Base-by-base conservation (phyloP, 2,329 filamentous ascomycete genomes). In the Nemania serpens region DNA sequence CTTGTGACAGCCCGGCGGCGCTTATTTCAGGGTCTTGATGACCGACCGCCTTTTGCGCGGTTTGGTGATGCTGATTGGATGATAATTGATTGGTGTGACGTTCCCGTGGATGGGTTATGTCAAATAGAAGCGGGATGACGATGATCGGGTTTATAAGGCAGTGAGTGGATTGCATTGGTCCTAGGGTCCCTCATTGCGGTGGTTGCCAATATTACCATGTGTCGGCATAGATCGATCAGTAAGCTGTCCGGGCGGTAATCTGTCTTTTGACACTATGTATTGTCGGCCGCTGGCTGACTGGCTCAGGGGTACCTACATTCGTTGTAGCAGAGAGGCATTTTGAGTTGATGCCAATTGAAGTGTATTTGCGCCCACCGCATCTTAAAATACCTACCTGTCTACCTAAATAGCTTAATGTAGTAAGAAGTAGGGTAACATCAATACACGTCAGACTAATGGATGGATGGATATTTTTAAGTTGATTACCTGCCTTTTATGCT, bases 401-500 rank as follows among this genome's bases (percentile, higher is more conserved):
- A 41, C 37, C 20, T 39, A 51, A 17, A 36, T 46, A 46, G 29
- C 20, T 22, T 9, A 59, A 37, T 48, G 37, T 20, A 36, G 34
- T 49, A 36, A 20, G 47, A 29, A 17, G 33, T 12, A 10, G 17
- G 10, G 36, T 33, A 48, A 33, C 36, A 37, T 29, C 18, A 47
- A 47, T 15, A 51, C 52, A 60, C 25, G 59, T 52, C 60, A 57
- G 48, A 29, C 7, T 29, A 7, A 45, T 59, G 53, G 52, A 46
- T 49, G 39, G 49, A 57, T 51, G 48, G 56, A 60, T 63, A 63
- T 63, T 63, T 29, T 61, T 56, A 61, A 47, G 61, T 20, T 47
- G 48, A 61, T 61, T 53, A 45, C 36, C 11, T n/a, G 11, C 36
- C 36, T n/a, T 48, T 33, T 48, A 53, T 53, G 37, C 52, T 17